A percentile compares a stretch with the other conserved stretches of the same genome.
Evolutionary conservation across 805 yeast genomes (phyloP).

Genomic region (Yamadazyma laniorum): DNA sequence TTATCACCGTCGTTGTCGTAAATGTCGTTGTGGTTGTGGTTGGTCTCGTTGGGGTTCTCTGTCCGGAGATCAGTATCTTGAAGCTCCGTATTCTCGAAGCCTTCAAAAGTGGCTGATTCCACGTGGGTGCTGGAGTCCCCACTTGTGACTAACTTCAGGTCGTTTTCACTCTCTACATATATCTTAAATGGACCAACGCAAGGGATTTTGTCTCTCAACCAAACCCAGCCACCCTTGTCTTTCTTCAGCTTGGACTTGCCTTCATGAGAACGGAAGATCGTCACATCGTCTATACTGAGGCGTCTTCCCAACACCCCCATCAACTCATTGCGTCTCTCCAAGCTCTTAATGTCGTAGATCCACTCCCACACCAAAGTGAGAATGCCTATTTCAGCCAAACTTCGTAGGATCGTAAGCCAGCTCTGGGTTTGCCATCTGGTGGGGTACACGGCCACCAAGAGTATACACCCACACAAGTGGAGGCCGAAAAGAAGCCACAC

Average conservation of each 20-base stretch:
- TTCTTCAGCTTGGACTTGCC: not conserved
- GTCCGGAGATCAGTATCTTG: too few relatives aligned
- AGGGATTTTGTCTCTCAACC: conserved; percentile 1
- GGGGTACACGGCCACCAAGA: conserved; percentile 26
- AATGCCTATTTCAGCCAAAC: conserved; percentile 46
- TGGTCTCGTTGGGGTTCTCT: not conserved
- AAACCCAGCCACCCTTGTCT: not conserved
- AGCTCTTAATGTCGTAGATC: conserved; percentile 51
- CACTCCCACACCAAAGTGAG: conserved; percentile 65
- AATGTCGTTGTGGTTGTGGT: not conserved
- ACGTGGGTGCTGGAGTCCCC: not conserved
- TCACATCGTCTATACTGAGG: conserved; percentile 45
- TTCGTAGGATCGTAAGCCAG: conserved; percentile 46
- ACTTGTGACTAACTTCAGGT: conserved; percentile 6
- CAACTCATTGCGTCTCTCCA: conserved; percentile 50
- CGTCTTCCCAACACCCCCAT: conserved; percentile 63
- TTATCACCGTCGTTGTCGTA: conserved; percentile 1
- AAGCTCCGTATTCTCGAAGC: not conserved
- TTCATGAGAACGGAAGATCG: conserved; percentile 9
- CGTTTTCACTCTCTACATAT: conserved; percentile 11
- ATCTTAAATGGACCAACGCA: conserved; percentile 7
- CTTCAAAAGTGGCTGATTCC: not conserved
- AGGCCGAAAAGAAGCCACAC: conserved; percentile 39
- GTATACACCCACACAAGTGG: conserved; percentile 31
- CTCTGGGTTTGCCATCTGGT: conserved; percentile 44